phyloP scores from a whole-genome alignment of 1,139 yeast species.

The Scheffersomyces cryptocercus region DNA sequence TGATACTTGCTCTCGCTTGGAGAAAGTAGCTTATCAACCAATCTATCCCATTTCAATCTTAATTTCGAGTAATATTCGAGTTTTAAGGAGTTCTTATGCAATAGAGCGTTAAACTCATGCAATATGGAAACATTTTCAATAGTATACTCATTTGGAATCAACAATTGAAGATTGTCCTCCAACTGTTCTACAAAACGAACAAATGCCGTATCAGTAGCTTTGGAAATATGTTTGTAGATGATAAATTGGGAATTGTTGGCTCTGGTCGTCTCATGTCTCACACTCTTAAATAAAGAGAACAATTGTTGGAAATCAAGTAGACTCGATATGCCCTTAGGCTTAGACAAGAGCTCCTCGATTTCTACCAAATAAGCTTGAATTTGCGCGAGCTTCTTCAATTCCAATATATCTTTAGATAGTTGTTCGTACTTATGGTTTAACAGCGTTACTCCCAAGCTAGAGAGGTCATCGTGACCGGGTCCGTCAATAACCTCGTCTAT shows the following conservation, averaged over 20 bases:
- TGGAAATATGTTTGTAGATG: slow-evolving; percentile 8
- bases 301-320: slow-evolving; percentile 16
- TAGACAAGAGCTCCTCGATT: slow-evolving; percentile 8
- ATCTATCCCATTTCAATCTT: slow-evolving; percentile 9
- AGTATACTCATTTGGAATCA: slow-evolving; percentile 24
- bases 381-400: slow-evolving; percentile 5
- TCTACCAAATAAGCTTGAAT: slow-evolving; percentile 7
- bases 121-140: slow-evolving; percentile 19
- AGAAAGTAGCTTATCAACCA: slow-evolving; percentile 8
- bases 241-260: neutral
- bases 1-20: slow-evolving; percentile 1
- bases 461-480: slow-evolving; percentile 2
- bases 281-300: slow-evolving; percentile 8
- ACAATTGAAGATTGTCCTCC: slow-evolving; percentile 18
- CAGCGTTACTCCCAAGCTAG: slow-evolving; percentile 4
- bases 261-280: slow-evolving; percentile 2
- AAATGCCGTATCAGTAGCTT: slow-evolving; percentile 2
- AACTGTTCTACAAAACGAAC: slow-evolving; percentile 14
- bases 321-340: slow-evolving; percentile 11
- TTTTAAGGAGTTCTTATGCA: slow-evolving; percentile 13
- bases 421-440: slow-evolving; percentile 9
- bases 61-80: slow-evolving; percentile 10
- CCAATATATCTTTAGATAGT: slow-evolving; percentile 6
- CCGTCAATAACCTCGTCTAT: slow-evolving; percentile 10
- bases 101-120: slow-evolving; percentile 14